These are phyloP conservation scores for Austroboletus novae-zelandiae DNA, from an alignment of 1,284 basidiomycete genomes.

Conservation along the genomic window DNA sequence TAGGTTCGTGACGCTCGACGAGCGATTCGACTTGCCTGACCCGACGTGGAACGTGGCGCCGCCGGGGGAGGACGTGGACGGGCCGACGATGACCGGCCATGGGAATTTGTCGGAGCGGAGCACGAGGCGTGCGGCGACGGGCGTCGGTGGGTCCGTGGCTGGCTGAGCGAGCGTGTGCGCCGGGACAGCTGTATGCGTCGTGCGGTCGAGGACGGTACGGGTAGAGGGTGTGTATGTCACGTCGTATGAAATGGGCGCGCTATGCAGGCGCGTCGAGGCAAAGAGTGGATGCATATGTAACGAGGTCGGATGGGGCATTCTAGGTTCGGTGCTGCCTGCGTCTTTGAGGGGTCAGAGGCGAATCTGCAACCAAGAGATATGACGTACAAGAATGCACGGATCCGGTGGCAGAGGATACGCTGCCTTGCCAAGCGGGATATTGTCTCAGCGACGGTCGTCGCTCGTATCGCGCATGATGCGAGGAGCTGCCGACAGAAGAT, in stretches of 20 bases:
- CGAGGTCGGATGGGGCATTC: constrained; percentile 31
- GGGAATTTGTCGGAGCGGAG: constrained; percentile 59
- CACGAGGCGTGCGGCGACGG: constrained; percentile 47
- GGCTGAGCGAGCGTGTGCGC: constrained; percentile 57
- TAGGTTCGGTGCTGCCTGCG: constrained; percentile 25
- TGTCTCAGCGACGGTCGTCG: constrained; percentile 41
- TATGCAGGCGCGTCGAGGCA: constrained; percentile 50
- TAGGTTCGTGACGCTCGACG: constrained; percentile 51
- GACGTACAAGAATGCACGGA: constrained; percentile 31
- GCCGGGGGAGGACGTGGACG: constrained; percentile 26
- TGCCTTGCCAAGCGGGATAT: constrained; percentile 45
- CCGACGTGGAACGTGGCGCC: constrained; percentile 27
- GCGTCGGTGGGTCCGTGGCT: constrained; percentile 56
- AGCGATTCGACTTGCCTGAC: constrained; percentile 32
- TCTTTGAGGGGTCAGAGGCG: constrained; percentile 16
- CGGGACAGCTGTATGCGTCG: constrained; percentile 54
- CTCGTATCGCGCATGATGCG: constrained; percentile 29
- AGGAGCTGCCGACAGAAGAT: constrained; percentile 29
- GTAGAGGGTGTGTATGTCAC: constrained; percentile 56
- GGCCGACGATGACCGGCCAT: constrained; percentile 54
- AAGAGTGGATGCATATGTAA: constrained; percentile 64
- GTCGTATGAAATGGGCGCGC: constrained; percentile 62
- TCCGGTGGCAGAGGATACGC: constrained; percentile 32
- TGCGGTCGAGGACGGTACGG: constrained; percentile 54
- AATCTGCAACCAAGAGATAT: constrained; percentile 3